Evolutionary conservation across 208 protist species (phyloP).

Genomic region (Leishmania martiniquensis): DNA sequence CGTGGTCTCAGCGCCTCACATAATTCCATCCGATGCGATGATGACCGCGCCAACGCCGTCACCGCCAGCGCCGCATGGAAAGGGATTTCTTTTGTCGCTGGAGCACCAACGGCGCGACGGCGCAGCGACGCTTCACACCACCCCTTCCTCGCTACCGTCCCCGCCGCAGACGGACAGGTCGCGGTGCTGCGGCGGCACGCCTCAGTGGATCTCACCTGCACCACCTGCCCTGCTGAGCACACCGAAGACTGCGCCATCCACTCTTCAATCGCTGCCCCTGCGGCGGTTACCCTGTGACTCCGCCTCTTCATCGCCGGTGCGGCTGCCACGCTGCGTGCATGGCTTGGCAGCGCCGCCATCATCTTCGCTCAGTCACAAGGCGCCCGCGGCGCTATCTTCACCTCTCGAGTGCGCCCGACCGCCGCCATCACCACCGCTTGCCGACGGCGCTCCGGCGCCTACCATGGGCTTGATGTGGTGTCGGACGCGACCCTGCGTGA

Average conservation of each 20-base stretch:
- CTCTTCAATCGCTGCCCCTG: not conserved
- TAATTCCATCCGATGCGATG: no score
- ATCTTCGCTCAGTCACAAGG: not conserved
- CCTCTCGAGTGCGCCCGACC: not conserved
- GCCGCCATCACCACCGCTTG: not conserved
- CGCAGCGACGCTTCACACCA: not conserved
- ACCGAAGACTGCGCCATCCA: not conserved
- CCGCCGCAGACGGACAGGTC: not conserved
- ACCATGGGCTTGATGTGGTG: not conserved
- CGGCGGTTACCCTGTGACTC: not conserved
- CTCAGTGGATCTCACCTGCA: not conserved
- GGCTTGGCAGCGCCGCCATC: not conserved
- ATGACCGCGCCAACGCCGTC: not conserved
- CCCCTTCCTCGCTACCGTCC: not conserved
- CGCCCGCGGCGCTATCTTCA: not conserved
- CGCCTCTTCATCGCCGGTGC: not conserved
- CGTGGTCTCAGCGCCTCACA: not conserved
- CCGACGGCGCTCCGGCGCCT: not conserved
- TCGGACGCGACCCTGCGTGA: not conserved
- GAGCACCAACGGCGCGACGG: conserved; percentile 15
- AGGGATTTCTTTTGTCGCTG: conserved; percentile 18
- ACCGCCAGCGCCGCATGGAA: not conserved
- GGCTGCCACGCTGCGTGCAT: not conserved
- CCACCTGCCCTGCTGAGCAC: not conserved
- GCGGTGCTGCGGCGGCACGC: not conserved